These are phyloP conservation scores for Fusarium udum DNA, from an alignment of 2,329 filamentous ascomycete genomes.

Conservation along the genomic window DNA sequence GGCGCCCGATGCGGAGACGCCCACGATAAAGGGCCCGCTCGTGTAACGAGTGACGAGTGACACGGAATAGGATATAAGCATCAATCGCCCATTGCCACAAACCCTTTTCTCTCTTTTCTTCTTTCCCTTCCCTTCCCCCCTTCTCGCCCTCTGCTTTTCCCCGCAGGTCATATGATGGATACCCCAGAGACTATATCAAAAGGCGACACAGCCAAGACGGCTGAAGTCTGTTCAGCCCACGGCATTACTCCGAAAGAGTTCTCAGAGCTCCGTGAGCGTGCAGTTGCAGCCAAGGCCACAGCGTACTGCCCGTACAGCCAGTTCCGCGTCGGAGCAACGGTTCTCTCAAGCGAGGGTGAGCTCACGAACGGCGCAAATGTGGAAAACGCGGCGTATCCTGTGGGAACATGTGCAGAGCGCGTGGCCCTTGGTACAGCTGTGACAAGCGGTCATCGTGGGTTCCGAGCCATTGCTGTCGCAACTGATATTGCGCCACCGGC, in stretches of 20 bases:
- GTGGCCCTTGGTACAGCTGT: constrained; percentile 88
- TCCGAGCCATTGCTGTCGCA: constrained; percentile 85
- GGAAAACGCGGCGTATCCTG: constrained; percentile 92
- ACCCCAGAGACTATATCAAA: constrained; percentile 40
- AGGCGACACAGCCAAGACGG: constrained; percentile 42
- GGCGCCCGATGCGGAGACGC: constrained; percentile 38
- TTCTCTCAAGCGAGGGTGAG: constrained; percentile 66
- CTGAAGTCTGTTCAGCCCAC: constrained; percentile 46
- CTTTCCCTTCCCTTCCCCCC: not conserved
- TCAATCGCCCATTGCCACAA: not conserved
- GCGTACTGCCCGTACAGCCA: constrained; percentile 95
- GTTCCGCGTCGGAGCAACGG: constrained; percentile 87
- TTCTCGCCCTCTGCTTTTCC: not conserved
- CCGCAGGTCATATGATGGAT: constrained; percentile 21
- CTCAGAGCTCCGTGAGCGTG: constrained; percentile 67
- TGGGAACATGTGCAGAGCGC: constrained; percentile 94
- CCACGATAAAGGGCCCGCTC: constrained; percentile 32
- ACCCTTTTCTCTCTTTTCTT: not conserved
- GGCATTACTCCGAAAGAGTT: constrained; percentile 72
- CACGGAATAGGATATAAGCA: constrained; percentile 25
- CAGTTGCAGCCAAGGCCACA: constrained; percentile 75
- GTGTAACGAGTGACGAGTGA: constrained; percentile 23
- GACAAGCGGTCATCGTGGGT: constrained; percentile 63
- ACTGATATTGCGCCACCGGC: constrained; percentile 77
- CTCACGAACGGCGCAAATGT: constrained; percentile 77